These are phyloP conservation scores for Ceratocystis cacaofunesta DNA, from an alignment of 2,329 filamentous ascomycete genomes.

Conservation along the genomic window DNA sequence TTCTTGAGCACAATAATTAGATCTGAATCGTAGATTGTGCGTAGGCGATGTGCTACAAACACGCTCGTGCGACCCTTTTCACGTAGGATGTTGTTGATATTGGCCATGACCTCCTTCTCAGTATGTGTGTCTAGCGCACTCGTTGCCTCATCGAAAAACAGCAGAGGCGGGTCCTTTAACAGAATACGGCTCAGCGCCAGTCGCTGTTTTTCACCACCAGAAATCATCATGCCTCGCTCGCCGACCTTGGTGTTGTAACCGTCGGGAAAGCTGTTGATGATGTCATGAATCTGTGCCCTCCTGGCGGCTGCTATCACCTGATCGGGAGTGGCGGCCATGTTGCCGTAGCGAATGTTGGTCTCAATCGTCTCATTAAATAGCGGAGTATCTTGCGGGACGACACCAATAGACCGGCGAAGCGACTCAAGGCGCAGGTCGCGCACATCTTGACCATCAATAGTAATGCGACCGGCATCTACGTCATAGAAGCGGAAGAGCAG, in stretches of 20 bases:
- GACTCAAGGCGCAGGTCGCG: slow-evolving; percentile 69
- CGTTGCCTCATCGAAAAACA: slow-evolving; percentile 94
- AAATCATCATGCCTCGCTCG: slow-evolving; percentile 93
- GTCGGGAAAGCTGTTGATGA: slow-evolving; percentile 64
- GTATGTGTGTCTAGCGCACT: slow-evolving; percentile 87
- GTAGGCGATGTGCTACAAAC: slow-evolving; percentile 81
- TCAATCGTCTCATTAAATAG: slow-evolving; percentile 94
- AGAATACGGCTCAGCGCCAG: slow-evolving; percentile 71
- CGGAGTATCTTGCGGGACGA: slow-evolving; percentile 93
- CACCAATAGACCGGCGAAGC: slow-evolving; percentile 71
- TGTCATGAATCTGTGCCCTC: slow-evolving; percentile 72
- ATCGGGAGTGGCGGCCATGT: slow-evolving; percentile 58
- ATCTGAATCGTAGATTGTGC: slow-evolving; percentile 88
- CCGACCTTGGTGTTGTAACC: slow-evolving; percentile 85
- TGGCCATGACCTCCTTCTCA: slow-evolving; percentile 74
- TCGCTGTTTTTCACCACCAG: slow-evolving; percentile 84
- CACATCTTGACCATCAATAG: slow-evolving; percentile 88
- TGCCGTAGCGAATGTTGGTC: slow-evolving; percentile 89
- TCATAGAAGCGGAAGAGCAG: slow-evolving; percentile 94
- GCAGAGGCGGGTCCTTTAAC: slow-evolving; percentile 73
- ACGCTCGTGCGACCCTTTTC: slow-evolving; percentile 84
- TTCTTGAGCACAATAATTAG: slow-evolving; percentile 81
- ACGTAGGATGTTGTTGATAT: slow-evolving; percentile 82
- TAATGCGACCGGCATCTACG: slow-evolving; percentile 65
- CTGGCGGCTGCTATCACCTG: slow-evolving; percentile 63